These are phyloP conservation scores for Lactarius psammicola DNA, from an alignment of 768 basidiomycete species.

Conservation along the genomic window DNA sequence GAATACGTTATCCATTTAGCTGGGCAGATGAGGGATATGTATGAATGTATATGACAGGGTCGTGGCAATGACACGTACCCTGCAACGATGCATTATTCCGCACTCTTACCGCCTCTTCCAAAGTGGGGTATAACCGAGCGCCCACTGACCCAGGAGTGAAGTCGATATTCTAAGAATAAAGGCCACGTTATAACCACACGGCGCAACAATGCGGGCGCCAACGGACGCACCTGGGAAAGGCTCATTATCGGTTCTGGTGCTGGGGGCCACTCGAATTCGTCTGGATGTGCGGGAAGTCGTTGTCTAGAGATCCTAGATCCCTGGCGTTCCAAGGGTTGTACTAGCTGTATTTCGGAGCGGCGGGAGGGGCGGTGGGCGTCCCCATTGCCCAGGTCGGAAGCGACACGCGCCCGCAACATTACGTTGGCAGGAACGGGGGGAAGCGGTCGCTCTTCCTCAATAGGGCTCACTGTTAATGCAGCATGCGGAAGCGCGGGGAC, in stretches of 20 bases:
- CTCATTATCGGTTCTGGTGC: too few relatives aligned
- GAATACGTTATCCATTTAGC: slow-evolving; percentile 10
- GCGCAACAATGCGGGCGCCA: too few relatives aligned
- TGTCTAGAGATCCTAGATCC: background rate
- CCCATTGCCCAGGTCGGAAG: background rate
- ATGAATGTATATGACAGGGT: too few relatives aligned
- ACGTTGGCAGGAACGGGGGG: background rate
- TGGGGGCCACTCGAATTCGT: background rate
- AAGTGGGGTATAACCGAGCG: too few relatives aligned
- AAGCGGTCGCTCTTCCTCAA: background rate
- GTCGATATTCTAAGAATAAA: too few relatives aligned
- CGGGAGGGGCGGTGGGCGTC: background rate
- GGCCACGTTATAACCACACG: too few relatives aligned
- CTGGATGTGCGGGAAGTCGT: background rate
- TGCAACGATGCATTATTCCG: too few relatives aligned
- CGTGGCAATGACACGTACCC: too few relatives aligned
- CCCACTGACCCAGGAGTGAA: too few relatives aligned
- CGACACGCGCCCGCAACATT: background rate
- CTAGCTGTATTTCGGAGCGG: too few relatives aligned
- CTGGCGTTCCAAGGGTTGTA: background rate
- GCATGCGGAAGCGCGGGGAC: background rate
- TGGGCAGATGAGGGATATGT: background rate
- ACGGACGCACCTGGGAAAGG: too few relatives aligned
- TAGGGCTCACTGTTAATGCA: background rate
- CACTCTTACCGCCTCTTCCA: too few relatives aligned